phyloP scores from a whole-genome alignment of 2,329 filamentous ascomycete species.

The Colletotrichum horii region DNA sequence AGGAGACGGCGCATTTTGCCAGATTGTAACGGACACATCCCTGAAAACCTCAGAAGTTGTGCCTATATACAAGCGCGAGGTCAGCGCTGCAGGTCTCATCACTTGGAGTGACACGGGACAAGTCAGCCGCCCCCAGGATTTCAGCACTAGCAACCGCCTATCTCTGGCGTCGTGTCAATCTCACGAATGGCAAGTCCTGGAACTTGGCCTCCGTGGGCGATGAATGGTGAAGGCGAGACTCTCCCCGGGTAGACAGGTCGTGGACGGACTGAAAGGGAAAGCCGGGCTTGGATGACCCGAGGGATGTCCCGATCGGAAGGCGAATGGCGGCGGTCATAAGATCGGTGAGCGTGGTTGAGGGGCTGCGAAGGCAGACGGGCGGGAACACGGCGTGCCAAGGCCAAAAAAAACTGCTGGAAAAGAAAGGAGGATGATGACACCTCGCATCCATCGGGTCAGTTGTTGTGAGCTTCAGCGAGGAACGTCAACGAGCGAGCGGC shows the following conservation, averaged over 20 bases:
- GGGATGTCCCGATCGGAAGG: background rate
- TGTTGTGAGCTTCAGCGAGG: background rate
- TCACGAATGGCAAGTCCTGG: background rate
- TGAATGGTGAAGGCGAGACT: background rate
- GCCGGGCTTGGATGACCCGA: background rate
- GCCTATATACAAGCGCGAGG: background rate
- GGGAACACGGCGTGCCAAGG: background rate
- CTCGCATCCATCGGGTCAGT: background rate
- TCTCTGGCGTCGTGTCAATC: background rate
- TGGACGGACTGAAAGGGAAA: background rate
- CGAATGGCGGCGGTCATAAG: background rate
- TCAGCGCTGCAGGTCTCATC: background rate
- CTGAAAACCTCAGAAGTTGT: background rate
- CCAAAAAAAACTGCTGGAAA: background rate
- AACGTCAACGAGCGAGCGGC: background rate
- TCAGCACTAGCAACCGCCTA: background rate
- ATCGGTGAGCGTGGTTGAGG: background rate
- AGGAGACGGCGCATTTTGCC: background rate
- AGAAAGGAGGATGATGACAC: background rate
- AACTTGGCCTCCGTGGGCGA: background rate
- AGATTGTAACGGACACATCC: background rate
- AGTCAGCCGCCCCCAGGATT: background rate
- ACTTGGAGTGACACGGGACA: background rate
- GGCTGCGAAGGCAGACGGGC: background rate
- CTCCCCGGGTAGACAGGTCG: background rate